phyloP scores from a whole-genome alignment of 2,329 filamentous ascomycete species.

The Phialophora chinensis region DNA sequence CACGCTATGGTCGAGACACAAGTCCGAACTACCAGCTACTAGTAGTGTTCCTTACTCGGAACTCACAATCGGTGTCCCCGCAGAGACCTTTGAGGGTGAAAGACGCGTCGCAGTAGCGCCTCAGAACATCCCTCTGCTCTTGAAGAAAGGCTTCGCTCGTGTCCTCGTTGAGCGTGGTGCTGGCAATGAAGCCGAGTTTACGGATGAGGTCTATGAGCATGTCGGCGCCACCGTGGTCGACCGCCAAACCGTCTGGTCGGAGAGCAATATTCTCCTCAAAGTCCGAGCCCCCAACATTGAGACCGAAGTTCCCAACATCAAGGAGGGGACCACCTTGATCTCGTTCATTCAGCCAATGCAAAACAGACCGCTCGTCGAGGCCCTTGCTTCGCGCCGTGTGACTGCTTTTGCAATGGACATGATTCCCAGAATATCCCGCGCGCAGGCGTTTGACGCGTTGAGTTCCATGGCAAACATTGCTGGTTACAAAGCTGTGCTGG shows the following conservation, averaged over 20 bases:
- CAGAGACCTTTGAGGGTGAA: conserved; percentile 78
- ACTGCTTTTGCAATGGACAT: conserved; percentile 91
- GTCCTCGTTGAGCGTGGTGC: conserved; percentile 81
- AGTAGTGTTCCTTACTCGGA: conserved; percentile 65
- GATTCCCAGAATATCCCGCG: conserved; percentile 86
- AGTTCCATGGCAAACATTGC: conserved; percentile 94
- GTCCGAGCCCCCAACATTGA: conserved; percentile 74
- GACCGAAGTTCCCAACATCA: conserved; percentile 72
- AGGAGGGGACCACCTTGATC: conserved; percentile 74
- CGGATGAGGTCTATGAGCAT: conserved; percentile 75
- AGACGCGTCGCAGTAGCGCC: conserved; percentile 84
- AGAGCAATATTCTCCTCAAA: conserved; percentile 81
- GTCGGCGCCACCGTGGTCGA: conserved; percentile 81
- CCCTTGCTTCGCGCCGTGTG: conserved; percentile 71
- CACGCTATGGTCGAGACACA: conserved; percentile 31
- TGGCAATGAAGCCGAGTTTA: conserved; percentile 77
- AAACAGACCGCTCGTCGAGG: conserved; percentile 76
- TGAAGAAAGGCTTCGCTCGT: conserved; percentile 82
- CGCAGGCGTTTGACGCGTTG: conserved; percentile 85
- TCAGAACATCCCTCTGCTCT: conserved; percentile 77
- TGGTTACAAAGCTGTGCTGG: conserved; percentile 88
- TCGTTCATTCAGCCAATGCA: conserved; percentile 84
- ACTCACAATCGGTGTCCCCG: conserved; percentile 78
- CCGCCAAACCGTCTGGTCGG: conserved; percentile 70
- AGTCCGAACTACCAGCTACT: conserved; percentile 27